Evolutionary conservation across 225 moss, liverwort and hornwort species (phyloP).

Genomic region (Rhytidiadelphus loreus): DNA sequence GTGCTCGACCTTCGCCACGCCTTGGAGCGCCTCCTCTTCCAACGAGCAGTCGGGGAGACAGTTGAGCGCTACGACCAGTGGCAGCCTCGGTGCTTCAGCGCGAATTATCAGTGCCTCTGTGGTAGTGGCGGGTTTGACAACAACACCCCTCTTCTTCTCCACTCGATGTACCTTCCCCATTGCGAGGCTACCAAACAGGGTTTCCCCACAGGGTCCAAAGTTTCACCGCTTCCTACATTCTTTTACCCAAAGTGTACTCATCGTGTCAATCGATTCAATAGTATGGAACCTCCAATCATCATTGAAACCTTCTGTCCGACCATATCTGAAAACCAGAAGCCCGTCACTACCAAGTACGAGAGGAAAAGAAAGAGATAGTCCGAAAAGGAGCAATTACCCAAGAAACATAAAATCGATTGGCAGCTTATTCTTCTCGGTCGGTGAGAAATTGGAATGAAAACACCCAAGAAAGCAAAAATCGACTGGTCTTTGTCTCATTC

Average conservation of each 20-base stretch:
- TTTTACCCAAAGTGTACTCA: neutral
- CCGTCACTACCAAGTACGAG: neutral
- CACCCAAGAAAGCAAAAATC: neutral
- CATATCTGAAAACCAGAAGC: neutral
- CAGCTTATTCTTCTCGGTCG: neutral
- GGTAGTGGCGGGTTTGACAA: neutral
- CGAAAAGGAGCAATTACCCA: neutral
- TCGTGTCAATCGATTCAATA: neutral
- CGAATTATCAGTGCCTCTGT: neutral
- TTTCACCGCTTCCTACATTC: neutral
- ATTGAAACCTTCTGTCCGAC: neutral
- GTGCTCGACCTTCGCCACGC: slow-evolving; percentile 78
- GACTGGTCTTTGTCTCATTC: neutral
- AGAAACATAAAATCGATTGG: neutral
- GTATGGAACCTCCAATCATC: neutral
- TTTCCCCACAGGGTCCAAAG: neutral
- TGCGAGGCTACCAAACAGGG: neutral
- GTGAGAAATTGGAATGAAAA: neutral
- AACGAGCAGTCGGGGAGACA: slow-evolving; percentile 67
- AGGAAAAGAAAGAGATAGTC: neutral
- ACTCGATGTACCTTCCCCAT: slow-evolving; percentile 35
- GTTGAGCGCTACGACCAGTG: slow-evolving; percentile 82
- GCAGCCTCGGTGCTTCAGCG: slow-evolving; percentile 22
- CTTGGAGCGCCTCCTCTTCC: slow-evolving; percentile 58
- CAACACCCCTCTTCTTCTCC: slow-evolving; percentile 11